These are phyloP conservation scores for Murraya koenigii DNA, from an alignment of 345 rosid species.

Conservation along the genomic window DNA sequence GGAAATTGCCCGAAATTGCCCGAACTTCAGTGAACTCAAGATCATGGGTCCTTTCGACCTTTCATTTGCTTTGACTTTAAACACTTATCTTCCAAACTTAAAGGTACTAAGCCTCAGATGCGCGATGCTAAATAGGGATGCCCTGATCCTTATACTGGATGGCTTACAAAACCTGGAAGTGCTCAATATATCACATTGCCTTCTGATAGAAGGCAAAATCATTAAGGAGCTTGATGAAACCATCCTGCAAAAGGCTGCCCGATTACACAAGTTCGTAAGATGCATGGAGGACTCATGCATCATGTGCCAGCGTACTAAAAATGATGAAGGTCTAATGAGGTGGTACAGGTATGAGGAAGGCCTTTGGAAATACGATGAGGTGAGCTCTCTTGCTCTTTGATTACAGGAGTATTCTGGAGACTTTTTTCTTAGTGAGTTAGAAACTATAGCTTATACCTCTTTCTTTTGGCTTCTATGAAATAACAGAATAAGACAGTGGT, in stretches of 20 bases:
- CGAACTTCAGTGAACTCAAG: conserved; percentile 60
- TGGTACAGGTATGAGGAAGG: conserved; percentile 89
- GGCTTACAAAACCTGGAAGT: conserved; percentile 55
- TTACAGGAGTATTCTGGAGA: background rate
- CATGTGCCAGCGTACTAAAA: conserved; percentile 69
- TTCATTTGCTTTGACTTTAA: conserved; percentile 46
- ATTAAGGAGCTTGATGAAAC: conserved; percentile 45
- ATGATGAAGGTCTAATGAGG: conserved; percentile 77
- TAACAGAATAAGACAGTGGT: background rate
- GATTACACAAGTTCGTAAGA: conserved; percentile 50
- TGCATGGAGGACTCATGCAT: conserved; percentile 61
- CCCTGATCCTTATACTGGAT: conserved; percentile 56
- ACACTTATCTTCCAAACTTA: conserved; percentile 42
- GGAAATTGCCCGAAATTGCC: conserved; percentile 72
- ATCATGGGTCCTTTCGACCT: conserved; percentile 75
- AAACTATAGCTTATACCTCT: background rate
- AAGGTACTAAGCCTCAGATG: conserved; percentile 72
- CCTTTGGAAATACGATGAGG: conserved; percentile 77
- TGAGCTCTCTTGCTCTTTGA: conserved; percentile 52
- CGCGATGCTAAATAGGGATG: conserved; percentile 54
- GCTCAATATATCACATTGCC: conserved; percentile 80
- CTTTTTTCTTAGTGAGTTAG: background rate
- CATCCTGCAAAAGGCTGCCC: conserved; percentile 50
- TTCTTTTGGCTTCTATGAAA: background rate
- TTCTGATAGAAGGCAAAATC: conserved; percentile 57